phyloP scores from a whole-genome alignment of 1,284 basidiomycete species.

The Rhodotorula sp. region DNA sequence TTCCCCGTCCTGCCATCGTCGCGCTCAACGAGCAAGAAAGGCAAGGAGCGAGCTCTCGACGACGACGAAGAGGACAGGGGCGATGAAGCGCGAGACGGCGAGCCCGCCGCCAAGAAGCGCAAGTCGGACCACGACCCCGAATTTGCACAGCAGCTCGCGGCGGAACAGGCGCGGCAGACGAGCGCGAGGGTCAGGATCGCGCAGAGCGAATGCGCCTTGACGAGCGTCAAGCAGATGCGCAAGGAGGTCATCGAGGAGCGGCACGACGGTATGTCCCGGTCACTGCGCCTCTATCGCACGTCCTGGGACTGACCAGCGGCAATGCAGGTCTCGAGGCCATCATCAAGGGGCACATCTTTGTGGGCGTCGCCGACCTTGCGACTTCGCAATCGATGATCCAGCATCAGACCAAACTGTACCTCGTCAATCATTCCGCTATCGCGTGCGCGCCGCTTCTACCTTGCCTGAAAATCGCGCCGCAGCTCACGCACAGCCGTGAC shows the following conservation, averaged over 20 bases:
- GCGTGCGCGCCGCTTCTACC: slow-evolving; percentile 60
- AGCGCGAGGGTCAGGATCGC: slow-evolving; percentile 57
- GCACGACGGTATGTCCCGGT: slow-evolving; percentile 62
- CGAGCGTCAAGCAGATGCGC: slow-evolving; percentile 74
- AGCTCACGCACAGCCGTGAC: too few species aligned
- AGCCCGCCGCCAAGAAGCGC: slow-evolving; percentile 5
- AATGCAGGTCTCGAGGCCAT: slow-evolving; percentile 74
- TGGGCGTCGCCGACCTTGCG: slow-evolving; percentile 82
- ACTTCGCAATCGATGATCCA: slow-evolving; percentile 80
- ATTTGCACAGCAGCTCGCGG: slow-evolving; percentile 21
- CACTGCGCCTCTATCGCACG: not conserved
- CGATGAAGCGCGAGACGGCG: not conserved
- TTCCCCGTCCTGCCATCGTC: slow-evolving; percentile 52
- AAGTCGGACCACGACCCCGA: slow-evolving; percentile 33
- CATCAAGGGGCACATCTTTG: slow-evolving; percentile 82
- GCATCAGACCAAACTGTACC: slow-evolving; percentile 81
- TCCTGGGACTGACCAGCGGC: not conserved
- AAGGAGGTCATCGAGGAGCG: slow-evolving; percentile 62
- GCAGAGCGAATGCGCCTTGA: slow-evolving; percentile 76
- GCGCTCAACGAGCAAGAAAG: slow-evolving; percentile 1
- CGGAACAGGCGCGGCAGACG: slow-evolving; percentile 22
- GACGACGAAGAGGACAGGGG: slow-evolving; percentile 25
- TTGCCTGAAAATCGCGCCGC: not conserved
- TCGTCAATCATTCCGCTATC: slow-evolving; percentile 79
- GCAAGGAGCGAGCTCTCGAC: slow-evolving; percentile 33